A percentile compares a stretch with the other conserved stretches of the same genome.
These are phyloP conservation scores for Fragaria vesca DNA, from an alignment of 306 rosid genomes.

Conservation along the genomic window DNA sequence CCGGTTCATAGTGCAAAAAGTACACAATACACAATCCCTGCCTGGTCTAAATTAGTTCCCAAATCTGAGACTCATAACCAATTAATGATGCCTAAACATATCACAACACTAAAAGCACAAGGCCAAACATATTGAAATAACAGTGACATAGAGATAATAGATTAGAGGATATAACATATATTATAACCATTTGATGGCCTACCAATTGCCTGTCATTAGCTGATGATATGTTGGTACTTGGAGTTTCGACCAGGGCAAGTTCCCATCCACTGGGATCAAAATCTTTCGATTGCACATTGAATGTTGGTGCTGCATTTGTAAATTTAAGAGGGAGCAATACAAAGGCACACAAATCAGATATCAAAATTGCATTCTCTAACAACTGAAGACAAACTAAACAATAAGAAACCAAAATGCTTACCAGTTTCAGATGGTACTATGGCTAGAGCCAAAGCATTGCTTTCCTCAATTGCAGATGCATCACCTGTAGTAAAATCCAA, in stretches of 20 bases:
- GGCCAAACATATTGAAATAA: neutral
- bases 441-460: slow-evolving; percentile 90
- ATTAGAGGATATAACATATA: neutral
- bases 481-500: slow-evolving; percentile 56
- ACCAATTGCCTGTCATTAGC: slow-evolving; percentile 92
- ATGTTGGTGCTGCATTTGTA: slow-evolving; percentile 58
- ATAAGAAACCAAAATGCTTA: slow-evolving; percentile 21
- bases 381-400: slow-evolving; percentile 14
- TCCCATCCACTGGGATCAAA: slow-evolving; percentile 99
- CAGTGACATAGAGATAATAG: neutral
- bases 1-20: neutral
- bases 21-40: neutral
- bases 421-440: slow-evolving; percentile 75
- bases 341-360: slow-evolving; percentile 16
- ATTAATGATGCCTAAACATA: neutral
- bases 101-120: neutral
- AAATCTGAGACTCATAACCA: neutral
- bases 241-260: slow-evolving; percentile 88
- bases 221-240: slow-evolving; percentile 80
- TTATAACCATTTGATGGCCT: slow-evolving; percentile 29
- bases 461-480: slow-evolving; percentile 78
- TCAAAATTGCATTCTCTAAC: slow-evolving; percentile 23
- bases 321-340: slow-evolving; percentile 18
- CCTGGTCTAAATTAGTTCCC: neutral
- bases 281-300: slow-evolving; percentile 54